Evolutionary conservation across 345 rosid genomes (phyloP).

Genomic region (Ceriops decandra): DNA sequence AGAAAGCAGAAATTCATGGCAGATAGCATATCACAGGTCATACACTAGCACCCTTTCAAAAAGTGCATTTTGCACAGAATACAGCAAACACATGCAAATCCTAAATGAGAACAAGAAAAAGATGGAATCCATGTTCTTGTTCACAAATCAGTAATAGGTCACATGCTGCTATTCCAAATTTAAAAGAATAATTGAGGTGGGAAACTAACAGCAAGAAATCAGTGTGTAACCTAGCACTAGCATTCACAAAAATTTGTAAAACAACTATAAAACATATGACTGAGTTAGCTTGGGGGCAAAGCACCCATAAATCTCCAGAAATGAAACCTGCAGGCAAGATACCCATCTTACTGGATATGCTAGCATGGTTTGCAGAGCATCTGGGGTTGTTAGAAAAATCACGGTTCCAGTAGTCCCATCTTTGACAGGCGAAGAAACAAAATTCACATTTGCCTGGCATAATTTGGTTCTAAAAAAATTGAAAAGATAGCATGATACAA

Average conservation of each 20-base stretch:
- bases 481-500: too few species aligned
- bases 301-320: neutral
- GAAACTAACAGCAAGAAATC: too few species aligned
- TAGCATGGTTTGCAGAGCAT: conserved; percentile 97
- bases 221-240: too few species aligned
- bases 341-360: conserved; percentile 60
- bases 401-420: conserved; percentile 97
- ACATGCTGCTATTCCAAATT: too few species aligned
- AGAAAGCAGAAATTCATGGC: neutral
- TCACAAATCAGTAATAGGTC: too few species aligned
- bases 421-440: conserved; percentile 74
- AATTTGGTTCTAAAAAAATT: conserved; percentile 54
- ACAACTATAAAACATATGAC: too few species aligned
- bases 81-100: too few species aligned
- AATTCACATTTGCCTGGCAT: conserved; percentile 71
- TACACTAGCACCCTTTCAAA: neutral
- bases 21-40: too few species aligned
- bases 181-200: too few species aligned
- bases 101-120: neutral
- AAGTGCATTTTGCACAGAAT: neutral
- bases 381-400: conserved; percentile 91
- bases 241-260: too few species aligned
- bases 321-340: neutral
- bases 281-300: neutral
- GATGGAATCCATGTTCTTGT: neutral